These are phyloP conservation scores for Alternaria hordeiaustralica DNA, from an alignment of 2,329 filamentous ascomycete genomes.

Conservation along the genomic window DNA sequence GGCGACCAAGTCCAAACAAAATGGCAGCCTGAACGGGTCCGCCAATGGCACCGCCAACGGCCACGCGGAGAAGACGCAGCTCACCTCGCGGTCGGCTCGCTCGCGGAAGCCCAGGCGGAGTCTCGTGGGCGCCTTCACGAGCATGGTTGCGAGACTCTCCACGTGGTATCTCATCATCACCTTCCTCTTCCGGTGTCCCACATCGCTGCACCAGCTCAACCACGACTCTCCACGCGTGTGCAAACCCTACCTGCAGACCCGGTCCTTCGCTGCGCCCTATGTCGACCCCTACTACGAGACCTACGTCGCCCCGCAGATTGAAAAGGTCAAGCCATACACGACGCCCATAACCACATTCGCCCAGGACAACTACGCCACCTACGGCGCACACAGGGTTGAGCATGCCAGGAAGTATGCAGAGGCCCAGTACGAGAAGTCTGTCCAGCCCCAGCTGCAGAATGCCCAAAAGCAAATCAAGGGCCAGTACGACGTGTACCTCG, in stretches of 20 bases:
- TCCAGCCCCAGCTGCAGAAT: constrained; percentile 75
- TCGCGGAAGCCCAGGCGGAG: constrained; percentile 28
- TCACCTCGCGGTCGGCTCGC: constrained; percentile 21
- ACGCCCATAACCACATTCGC: constrained; percentile 71
- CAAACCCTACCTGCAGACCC: constrained; percentile 75
- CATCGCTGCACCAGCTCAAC: constrained; percentile 69
- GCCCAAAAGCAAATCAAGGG: constrained; percentile 66
- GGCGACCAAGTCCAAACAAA: constrained; percentile 46
- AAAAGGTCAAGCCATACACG: constrained; percentile 76
- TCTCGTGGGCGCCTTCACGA: constrained; percentile 38
- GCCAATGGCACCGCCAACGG: constrained; percentile 37
- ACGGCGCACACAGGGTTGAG: constrained; percentile 75
- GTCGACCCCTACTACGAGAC: constrained; percentile 83
- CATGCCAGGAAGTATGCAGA: constrained; percentile 70
- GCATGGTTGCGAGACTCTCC: constrained; percentile 57
- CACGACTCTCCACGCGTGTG: constrained; percentile 78
- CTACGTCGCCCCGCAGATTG: constrained; percentile 84
- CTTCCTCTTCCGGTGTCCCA: constrained; percentile 81
- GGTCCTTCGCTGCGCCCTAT: constrained; percentile 73
- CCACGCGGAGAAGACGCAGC: constrained; percentile 35
- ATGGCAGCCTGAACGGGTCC: constrained; percentile 30
- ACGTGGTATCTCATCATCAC: constrained; percentile 89
- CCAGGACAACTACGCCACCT: constrained; percentile 66
- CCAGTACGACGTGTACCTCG: constrained; percentile 74
- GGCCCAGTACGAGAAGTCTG: constrained; percentile 77